phyloP scores from a whole-genome alignment of 805 yeast genomes.

The Yarrowia sp. region DNA sequence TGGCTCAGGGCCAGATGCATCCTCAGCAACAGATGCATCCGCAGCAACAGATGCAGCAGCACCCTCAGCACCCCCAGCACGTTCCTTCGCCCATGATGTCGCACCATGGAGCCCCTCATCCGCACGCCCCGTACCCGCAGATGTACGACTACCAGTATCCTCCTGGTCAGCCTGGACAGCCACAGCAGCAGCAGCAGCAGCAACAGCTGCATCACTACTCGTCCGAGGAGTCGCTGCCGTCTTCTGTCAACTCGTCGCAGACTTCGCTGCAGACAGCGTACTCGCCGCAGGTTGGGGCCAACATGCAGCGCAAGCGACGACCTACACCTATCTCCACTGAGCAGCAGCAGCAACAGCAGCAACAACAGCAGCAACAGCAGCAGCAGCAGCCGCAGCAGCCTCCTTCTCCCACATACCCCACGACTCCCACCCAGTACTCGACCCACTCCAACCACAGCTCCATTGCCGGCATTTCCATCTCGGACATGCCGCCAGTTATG shows the following conservation, averaged over 20 bases:
- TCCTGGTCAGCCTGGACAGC: conserved; percentile 5
- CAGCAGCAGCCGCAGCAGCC: conserved; percentile 24
- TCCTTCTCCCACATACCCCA: conserved; percentile 1
- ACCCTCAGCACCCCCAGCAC: not conserved
- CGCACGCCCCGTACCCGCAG: conserved; percentile 14
- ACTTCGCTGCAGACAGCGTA: conserved; percentile 19
- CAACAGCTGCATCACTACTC: conserved; percentile 27
- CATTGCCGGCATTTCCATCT: conserved; percentile 15
- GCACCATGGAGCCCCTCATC: conserved; percentile 11
- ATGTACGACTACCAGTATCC: conserved; percentile 27
- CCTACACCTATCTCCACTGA: conserved; percentile 28
- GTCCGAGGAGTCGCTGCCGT: conserved; percentile 18
- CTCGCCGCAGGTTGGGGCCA: conserved; percentile 17
- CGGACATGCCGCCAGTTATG: conserved; percentile 21
- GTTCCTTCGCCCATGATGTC: conserved; percentile 23
- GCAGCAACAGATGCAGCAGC: not conserved
- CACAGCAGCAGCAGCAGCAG: conserved; percentile 21
- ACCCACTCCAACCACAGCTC: conserved; percentile 17
- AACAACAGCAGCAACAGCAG: conserved; percentile 23
- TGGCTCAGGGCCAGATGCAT: not conserved
- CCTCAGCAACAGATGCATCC: not conserved
- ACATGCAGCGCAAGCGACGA: conserved; percentile 28
- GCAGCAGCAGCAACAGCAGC: conserved; percentile 24
- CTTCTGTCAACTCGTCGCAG: conserved; percentile 24
- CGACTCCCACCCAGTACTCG: conserved; percentile 27